Base-by-base conservation (phyloP, 1,284 basidiomycete genomes). In the Tylopilus orsonianus region DNA sequence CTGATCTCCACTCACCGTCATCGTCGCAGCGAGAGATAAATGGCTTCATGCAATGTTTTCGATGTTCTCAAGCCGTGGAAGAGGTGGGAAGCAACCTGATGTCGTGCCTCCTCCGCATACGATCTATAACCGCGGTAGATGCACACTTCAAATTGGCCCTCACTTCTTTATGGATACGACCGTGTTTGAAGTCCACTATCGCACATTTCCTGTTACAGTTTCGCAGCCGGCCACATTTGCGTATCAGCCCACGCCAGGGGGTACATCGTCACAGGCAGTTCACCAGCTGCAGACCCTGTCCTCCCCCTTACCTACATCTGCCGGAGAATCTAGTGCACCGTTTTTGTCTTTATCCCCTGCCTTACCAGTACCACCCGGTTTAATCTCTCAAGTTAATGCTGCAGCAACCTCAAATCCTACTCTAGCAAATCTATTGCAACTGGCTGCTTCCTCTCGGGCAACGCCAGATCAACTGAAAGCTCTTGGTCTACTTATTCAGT, bases 71-170 rank as follows among this genome's bases (percentile, higher is more conserved):
- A 75, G 75, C 45, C 82, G 79, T 56, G 65, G 75, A 30, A 76
- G 80, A 33, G 77, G 76, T 27, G 75, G 73, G 41, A 81, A 79
- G 52, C 69, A 73, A 16, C 62, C 71, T 4, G 77, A 80, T 35
- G 66, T 75, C 39, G 62, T 71, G 24, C 79, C 81, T 44, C 81
- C 82, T 4, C 79, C 83, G 0, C 84, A 88, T 61, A 83, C 78
- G 1, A 77, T 82, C 44, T 77, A 79, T 56, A 72, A 73, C 23
- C 73, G 83, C 32, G 85, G 84, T 32, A 79, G 74, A 62, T 89
- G 81, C 60, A 78, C 83, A 43, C 61, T 90, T 33, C 73, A 78
- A 58, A 79, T 90, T 27, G 87, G 87, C 7, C 87, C 87, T 9
- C 86, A 87, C 62, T 66, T 73, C 18, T 89, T 89, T 58, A 58